Percentiles rank a stretch among this genome's conserved stretches.
These are phyloP conservation scores for Aeminium ludgeri DNA, from an alignment of 495 filamentous ascomycete genomes.

Conservation along the genomic window DNA sequence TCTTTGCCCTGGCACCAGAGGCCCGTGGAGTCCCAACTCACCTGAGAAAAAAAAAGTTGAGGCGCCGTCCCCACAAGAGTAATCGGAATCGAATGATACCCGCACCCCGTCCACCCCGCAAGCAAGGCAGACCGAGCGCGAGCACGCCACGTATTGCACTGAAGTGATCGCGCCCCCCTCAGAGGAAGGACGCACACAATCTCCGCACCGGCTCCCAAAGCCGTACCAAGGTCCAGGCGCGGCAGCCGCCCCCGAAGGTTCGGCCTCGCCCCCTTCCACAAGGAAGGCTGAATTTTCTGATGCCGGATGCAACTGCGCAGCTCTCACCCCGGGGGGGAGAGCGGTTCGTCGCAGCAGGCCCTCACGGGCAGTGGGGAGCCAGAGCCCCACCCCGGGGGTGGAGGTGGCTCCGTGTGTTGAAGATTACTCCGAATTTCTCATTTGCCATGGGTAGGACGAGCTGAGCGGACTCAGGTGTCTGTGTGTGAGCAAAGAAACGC, in stretches of 20 bases:
- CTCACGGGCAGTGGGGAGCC: slow-evolving; percentile 64
- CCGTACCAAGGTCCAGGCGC: no score
- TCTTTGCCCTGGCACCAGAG: no score
- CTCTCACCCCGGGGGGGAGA: no score
- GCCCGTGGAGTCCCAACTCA: no score
- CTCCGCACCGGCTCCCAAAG: slow-evolving; percentile 32
- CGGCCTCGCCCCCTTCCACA: no score
- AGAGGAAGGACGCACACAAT: slow-evolving; percentile 26
- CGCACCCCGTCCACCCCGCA: slow-evolving; percentile 19
- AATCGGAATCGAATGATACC: slow-evolving; percentile 99
- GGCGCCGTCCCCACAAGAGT: slow-evolving; percentile 77
- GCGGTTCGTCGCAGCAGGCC: slow-evolving; percentile 80
- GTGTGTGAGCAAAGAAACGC: slow-evolving; percentile 99
- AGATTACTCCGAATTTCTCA: slow-evolving; percentile 99
- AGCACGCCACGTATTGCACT: slow-evolving; percentile 99
- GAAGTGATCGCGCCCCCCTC: slow-evolving; percentile 50
- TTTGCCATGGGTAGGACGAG: slow-evolving; percentile 44
- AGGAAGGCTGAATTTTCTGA: slow-evolving; percentile 80
- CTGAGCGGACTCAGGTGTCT: slow-evolving; percentile 29
- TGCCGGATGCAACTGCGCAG: slow-evolving; percentile 82
- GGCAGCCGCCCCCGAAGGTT: no score
- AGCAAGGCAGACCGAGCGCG: slow-evolving; percentile 26
- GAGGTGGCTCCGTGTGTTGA: slow-evolving; percentile 31
- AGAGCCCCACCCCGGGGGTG: slow-evolving; percentile 17
- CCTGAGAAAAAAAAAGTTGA: slow-evolving; percentile 41